Conservation (phyloP, 2,329 filamentous ascomycete genomes). For the Sporothrix phasma region DNA sequence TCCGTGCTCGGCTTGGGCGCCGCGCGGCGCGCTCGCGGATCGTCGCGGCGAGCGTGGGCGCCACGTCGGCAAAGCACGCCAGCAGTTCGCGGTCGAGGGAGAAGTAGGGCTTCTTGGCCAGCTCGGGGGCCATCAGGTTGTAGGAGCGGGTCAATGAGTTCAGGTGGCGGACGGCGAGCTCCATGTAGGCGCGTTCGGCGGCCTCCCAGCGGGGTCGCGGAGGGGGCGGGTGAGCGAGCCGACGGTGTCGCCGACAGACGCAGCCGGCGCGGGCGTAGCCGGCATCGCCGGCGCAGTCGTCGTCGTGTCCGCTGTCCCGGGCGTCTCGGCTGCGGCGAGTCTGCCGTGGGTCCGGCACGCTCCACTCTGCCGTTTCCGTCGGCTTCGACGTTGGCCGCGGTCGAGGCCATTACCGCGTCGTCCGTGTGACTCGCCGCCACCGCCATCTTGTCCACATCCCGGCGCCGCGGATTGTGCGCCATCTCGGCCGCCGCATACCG, state of each 20-base stretch:
- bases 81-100: constrained; percentile 71
- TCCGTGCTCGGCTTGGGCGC: constrained; percentile 33
- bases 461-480: constrained; percentile 47
- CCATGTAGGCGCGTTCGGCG: constrained; percentile 64
- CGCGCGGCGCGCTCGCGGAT: constrained; percentile 58
- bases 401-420: constrained; percentile 35
- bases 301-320: background rate
- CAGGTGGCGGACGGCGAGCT: constrained; percentile 63
- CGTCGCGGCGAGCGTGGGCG: constrained; percentile 60
- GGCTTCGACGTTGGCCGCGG: background rate
- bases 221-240: constrained; percentile 45
- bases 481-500: constrained; percentile 68
- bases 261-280: too few relatives aligned
- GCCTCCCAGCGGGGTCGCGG: constrained; percentile 69
- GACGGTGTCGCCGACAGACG: background rate
- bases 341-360: too few relatives aligned
- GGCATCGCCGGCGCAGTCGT: background rate
- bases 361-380: too few relatives aligned
- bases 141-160: constrained; percentile 78
- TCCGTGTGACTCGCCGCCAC: constrained; percentile 38
- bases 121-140: constrained; percentile 85
- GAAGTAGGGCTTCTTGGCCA: constrained; percentile 90
- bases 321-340: too few relatives aligned
- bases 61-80: constrained; percentile 76
- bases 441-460: constrained; percentile 36